A percentile compares a stretch with the other conserved stretches of the same genome.
These are phyloP conservation scores for Pistacia vera DNA, from an alignment of 345 rosid genomes.

Conservation along the genomic window DNA sequence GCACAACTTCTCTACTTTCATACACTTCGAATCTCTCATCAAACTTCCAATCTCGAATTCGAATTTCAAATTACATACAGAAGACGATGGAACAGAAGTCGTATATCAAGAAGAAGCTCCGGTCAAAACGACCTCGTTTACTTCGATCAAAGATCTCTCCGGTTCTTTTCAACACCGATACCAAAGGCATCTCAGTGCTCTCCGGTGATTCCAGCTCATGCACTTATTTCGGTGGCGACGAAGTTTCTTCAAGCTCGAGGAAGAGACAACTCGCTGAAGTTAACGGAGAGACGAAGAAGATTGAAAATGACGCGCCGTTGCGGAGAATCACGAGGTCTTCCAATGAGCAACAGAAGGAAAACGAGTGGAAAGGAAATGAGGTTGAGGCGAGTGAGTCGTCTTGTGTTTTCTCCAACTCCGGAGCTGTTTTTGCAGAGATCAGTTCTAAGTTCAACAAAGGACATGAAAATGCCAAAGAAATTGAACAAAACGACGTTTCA, in stretches of 20 bases:
- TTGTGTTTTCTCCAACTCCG: slow-evolving; percentile 45
- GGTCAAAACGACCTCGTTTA: slow-evolving; percentile 53
- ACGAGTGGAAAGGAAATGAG: too few species aligned
- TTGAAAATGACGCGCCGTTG: slow-evolving; percentile 28
- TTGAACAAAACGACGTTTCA: slow-evolving; percentile 13
- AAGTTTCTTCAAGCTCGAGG: slow-evolving; percentile 44
- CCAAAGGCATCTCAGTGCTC: too few species aligned
- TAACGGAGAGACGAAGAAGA: slow-evolving; percentile 22
- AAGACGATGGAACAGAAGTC: too few species aligned
- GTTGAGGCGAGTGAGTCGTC: slow-evolving; percentile 59
- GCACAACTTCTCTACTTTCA: too few species aligned
- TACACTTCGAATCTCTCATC: too few species aligned
- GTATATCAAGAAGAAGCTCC: slow-evolving; percentile 52
- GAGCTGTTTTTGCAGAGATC: slow-evolving; percentile 25
- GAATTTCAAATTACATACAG: too few species aligned
- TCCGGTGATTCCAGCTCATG: too few species aligned
- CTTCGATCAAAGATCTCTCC: slow-evolving; percentile 51
- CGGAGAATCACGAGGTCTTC: slow-evolving; percentile 59
- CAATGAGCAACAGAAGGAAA: slow-evolving; percentile 35
- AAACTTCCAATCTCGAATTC: too few species aligned
- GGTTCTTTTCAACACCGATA: slow-evolving; percentile 16
- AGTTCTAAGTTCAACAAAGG: slow-evolving; percentile 24
- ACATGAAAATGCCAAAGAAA: slow-evolving; percentile 12
- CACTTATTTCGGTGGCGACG: slow-evolving; percentile 33
- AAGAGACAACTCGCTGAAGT: slow-evolving; percentile 28